Percentiles rank a stretch among this genome's conserved stretches.
Conservation (phyloP, 2,329 filamentous ascomycete genomes). For the Epichloe coenophiala region DNA sequence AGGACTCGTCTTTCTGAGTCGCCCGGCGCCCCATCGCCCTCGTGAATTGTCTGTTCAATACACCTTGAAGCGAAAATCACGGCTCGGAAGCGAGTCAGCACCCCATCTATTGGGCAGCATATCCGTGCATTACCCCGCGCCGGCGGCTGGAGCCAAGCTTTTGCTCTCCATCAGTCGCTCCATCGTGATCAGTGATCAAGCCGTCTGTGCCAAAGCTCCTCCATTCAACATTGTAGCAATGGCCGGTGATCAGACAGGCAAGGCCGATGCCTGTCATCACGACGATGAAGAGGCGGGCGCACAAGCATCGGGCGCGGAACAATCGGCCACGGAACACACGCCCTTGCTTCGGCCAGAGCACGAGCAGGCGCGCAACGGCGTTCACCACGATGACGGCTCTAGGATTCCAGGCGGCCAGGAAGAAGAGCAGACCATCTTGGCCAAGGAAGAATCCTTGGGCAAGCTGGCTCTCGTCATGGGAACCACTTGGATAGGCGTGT, state of each 20-base stretch:
- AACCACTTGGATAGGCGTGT: constrained; percentile 46
- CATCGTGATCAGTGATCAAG: not conserved
- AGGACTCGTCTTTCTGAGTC: too few species aligned
- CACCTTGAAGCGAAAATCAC: too few species aligned
- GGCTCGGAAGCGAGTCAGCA: too few species aligned
- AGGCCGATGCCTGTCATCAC: not conserved
- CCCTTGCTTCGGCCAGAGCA: constrained; percentile 4
- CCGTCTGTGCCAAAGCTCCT: not conserved
- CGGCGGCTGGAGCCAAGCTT: too few species aligned
- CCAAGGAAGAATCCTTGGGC: constrained; percentile 31
- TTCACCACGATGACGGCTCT: constrained; percentile 6
- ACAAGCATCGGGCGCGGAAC: not conserved
- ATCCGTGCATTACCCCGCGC: too few species aligned
- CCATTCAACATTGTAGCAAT: not conserved
- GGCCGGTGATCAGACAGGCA: not conserved
- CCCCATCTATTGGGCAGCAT: too few species aligned
- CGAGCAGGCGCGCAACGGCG: not conserved
- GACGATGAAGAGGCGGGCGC: not conserved
- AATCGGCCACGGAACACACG: constrained; percentile 1
- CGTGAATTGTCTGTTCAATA: too few species aligned
- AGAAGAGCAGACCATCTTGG: constrained; percentile 34
- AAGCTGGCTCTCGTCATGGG: constrained; percentile 41
- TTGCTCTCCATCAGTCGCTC: not conserved
- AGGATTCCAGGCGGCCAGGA: constrained; percentile 11
- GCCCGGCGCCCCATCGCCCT: too few species aligned